phyloP scores from a whole-genome alignment of 768 basidiomycete species.

The Calocybe cyanea region DNA sequence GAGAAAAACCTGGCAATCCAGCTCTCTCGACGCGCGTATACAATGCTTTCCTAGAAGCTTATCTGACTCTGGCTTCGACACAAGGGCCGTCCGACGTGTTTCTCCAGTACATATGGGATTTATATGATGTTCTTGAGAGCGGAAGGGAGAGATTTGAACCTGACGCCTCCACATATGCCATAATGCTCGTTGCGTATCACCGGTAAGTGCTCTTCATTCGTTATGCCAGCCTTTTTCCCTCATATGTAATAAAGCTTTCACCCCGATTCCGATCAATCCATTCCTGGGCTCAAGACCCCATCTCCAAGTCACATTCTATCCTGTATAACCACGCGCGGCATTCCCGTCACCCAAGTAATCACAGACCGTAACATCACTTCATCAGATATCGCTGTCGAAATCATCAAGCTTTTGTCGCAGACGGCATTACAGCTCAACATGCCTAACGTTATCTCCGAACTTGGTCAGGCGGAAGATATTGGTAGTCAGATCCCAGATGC shows the following conservation, averaged over 20 bases:
- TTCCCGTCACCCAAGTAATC: constrained; percentile 49
- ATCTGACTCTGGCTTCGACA: constrained; percentile 50
- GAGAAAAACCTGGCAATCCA: constrained; percentile 27
- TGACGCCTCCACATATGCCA: constrained; percentile 58
- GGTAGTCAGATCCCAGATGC: constrained; percentile 37
- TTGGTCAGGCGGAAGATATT: constrained; percentile 51
- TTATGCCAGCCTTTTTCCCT: background rate
- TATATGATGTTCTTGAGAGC: constrained; percentile 57
- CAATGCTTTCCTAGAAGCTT: constrained; percentile 66
- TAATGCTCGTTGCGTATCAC: constrained; percentile 58
- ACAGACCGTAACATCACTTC: constrained; percentile 53
- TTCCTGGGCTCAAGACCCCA: constrained; percentile 14
- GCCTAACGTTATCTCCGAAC: constrained; percentile 45
- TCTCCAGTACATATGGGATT: constrained; percentile 56
- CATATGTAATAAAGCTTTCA: constrained; percentile 29
- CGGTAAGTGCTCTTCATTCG: constrained; percentile 33
- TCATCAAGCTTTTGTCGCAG: constrained; percentile 54
- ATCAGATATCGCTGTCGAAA: constrained; percentile 50
- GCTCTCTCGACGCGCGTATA: constrained; percentile 48
- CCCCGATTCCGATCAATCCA: constrained; percentile 25
- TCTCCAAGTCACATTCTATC: constrained; percentile 35
- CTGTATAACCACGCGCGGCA: constrained; percentile 43
- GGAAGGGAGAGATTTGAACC: constrained; percentile 45
- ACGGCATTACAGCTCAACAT: constrained; percentile 57
- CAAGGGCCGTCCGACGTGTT: constrained; percentile 50